These are phyloP conservation scores for Penicillium psychrosexuale DNA, from an alignment of 2,329 filamentous ascomycete genomes.

Conservation along the genomic window DNA sequence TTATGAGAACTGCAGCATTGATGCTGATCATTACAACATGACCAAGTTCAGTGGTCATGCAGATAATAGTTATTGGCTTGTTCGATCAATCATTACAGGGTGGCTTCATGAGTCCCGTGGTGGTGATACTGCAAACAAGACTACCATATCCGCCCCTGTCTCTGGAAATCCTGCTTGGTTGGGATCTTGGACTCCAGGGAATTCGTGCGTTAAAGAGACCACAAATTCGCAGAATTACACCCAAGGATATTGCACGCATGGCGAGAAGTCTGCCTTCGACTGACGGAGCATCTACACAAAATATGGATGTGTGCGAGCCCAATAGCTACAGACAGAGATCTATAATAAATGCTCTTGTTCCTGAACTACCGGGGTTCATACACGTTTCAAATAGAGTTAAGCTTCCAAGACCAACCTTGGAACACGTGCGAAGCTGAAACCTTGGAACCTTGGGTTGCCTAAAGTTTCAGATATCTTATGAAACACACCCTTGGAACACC, in stretches of 20 bases:
- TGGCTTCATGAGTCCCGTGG: background rate
- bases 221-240: background rate
- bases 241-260: background rate
- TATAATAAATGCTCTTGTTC: background rate
- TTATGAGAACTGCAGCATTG: constrained; percentile 2
- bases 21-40: constrained; percentile 11
- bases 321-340: background rate
- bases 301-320: background rate
- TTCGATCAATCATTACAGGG: background rate
- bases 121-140: background rate
- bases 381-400: background rate
- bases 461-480: background rate
- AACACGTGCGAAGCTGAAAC: background rate
- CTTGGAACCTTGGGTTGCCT: background rate
- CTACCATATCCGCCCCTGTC: background rate
- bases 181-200: background rate
- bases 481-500: too few relatives aligned
- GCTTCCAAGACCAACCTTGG: background rate
- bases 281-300: background rate
- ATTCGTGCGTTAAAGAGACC: background rate
- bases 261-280: background rate
- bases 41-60: background rate
- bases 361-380: background rate
- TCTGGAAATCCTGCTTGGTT: background rate
- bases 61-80: constrained; percentile 4